These are phyloP conservation scores for Penicillium steckii DNA, from an alignment of 495 filamentous ascomycete species.

Conservation along the genomic window DNA sequence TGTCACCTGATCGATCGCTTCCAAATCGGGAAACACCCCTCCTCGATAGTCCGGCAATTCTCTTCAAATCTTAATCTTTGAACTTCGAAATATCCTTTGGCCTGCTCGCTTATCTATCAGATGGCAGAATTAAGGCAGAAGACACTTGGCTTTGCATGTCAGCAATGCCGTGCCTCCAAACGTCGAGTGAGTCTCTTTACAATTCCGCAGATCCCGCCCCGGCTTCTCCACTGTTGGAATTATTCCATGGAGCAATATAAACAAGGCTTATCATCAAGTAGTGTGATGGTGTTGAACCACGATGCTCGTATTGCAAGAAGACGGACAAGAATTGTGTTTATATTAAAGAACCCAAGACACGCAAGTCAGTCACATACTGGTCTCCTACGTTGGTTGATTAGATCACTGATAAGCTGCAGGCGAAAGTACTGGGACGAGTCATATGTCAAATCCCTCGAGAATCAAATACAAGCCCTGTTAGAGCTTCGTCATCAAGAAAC, in stretches of 20 bases:
- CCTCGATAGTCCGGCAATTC: too few species aligned
- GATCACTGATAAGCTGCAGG: neutral
- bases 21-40: neutral
- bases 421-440: slow-evolving; percentile 13
- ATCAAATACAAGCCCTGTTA: slow-evolving; percentile 4
- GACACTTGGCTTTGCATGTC: neutral
- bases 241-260: too few species aligned
- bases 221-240: too few species aligned
- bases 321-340: neutral
- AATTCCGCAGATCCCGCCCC: too few species aligned
- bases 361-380: neutral
- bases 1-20: neutral
- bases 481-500: neutral
- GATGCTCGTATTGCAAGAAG: slow-evolving; percentile 6
- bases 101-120: neutral
- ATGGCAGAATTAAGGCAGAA: neutral
- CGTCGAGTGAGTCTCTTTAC: neutral
- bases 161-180: slow-evolving; percentile 5
- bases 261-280: neutral
- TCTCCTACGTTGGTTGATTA: neutral
- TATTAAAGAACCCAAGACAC: neutral
- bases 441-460: slow-evolving; percentile 11
- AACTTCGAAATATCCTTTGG: neutral
- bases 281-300: slow-evolving; percentile 4
- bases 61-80: neutral